Conservation (phyloP, 2,329 filamentous ascomycete genomes). For the Grosmannia penicillata region DNA sequence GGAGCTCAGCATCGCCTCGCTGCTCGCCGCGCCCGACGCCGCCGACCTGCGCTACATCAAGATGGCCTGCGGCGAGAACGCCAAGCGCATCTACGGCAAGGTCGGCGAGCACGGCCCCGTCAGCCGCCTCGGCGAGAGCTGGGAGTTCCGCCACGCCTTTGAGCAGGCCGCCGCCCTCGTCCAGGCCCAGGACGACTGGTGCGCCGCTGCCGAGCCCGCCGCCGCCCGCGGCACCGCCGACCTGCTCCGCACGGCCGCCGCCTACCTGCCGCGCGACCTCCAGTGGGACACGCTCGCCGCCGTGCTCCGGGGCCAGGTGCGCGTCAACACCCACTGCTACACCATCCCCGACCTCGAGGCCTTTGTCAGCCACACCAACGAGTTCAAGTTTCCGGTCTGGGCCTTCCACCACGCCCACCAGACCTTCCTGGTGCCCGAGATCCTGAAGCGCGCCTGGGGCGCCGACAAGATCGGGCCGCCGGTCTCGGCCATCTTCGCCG, state of each 20-base stretch:
- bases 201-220: constrained; percentile 28
- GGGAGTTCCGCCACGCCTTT: constrained; percentile 53
- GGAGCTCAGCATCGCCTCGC: constrained; percentile 47
- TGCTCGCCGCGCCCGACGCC: constrained; percentile 51
- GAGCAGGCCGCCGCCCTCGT: constrained; percentile 44
- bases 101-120: constrained; percentile 37
- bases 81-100: constrained; percentile 46
- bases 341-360: constrained; percentile 54
- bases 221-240: constrained; percentile 42
- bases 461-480: constrained; percentile 10
- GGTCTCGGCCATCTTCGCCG: constrained; percentile 34
- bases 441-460: constrained; percentile 41
- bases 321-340: constrained; percentile 60
- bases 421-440: constrained; percentile 51
- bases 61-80: constrained; percentile 62
- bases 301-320: constrained; percentile 50
- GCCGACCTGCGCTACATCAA: constrained; percentile 55
- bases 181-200: constrained; percentile 54
- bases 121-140: constrained; percentile 53
- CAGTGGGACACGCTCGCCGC: constrained; percentile 49
- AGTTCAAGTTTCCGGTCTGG: constrained; percentile 52
- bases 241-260: constrained; percentile 32
- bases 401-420: constrained; percentile 60
- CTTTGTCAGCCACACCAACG: constrained; percentile 55
- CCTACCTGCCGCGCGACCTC: constrained; percentile 47